Conservation (phyloP, 2,329 filamentous ascomycete species). For the Pseudogymnoascus sp. region DNA sequence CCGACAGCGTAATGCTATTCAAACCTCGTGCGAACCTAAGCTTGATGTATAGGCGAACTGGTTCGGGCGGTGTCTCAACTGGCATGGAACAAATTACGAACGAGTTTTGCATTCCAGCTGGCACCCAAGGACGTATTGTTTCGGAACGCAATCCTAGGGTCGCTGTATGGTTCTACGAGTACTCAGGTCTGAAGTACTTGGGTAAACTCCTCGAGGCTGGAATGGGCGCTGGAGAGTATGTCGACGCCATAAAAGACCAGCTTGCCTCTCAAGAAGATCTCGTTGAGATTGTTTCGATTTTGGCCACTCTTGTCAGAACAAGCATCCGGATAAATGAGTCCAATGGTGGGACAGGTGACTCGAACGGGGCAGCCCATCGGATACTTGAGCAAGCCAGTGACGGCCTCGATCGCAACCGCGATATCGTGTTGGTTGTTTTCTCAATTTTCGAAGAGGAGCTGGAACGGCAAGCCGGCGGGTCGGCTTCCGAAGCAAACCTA, state of each 20-base stretch:
- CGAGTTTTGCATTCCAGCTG: slow-evolving; percentile 56
- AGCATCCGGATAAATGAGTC: slow-evolving; percentile 18
- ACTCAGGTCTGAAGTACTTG: slow-evolving; percentile 74
- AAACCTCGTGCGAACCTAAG: slow-evolving; percentile 34
- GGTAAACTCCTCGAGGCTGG: slow-evolving; percentile 69
- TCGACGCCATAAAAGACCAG: slow-evolving; percentile 39
- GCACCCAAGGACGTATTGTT: slow-evolving; percentile 66
- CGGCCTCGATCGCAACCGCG: slow-evolving; percentile 50
- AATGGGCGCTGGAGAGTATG: slow-evolving; percentile 46
- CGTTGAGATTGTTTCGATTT: slow-evolving; percentile 66
- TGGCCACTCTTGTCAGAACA: slow-evolving; percentile 62
- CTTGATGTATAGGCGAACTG: slow-evolving; percentile 13
- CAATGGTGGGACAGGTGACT: slow-evolving; percentile 32
- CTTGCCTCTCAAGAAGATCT: slow-evolving; percentile 53
- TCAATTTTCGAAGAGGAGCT: slow-evolving; percentile 74
- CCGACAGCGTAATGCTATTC: slow-evolving; percentile 59
- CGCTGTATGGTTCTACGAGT: slow-evolving; percentile 65
- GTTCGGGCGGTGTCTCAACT: slow-evolving; percentile 15
- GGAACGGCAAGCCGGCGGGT: slow-evolving; percentile 38
- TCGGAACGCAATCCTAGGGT: slow-evolving; percentile 72
- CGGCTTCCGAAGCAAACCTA: slow-evolving; percentile 42
- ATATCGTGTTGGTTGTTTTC: slow-evolving; percentile 75
- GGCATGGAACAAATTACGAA: slow-evolving; percentile 31
- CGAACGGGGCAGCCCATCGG: slow-evolving; percentile 32
- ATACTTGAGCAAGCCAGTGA: slow-evolving; percentile 55